A percentile compares a stretch with the other conserved stretches of the same genome.
Conservation (phyloP, 306 rosid species). For the Begonia peltatifolia region DNA sequence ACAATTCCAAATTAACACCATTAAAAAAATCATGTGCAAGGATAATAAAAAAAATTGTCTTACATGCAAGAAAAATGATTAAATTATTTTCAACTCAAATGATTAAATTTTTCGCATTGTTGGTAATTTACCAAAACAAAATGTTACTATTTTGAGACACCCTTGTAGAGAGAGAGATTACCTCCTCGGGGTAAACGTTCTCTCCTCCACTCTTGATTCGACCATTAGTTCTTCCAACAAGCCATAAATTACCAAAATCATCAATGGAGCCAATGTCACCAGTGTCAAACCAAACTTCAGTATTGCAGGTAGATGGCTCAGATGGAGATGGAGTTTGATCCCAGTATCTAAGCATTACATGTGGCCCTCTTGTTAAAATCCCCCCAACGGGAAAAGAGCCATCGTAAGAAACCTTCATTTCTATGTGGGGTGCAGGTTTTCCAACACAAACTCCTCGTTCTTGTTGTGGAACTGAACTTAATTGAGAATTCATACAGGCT, state of each 20-base stretch:
- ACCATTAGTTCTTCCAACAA: conserved; percentile 61
- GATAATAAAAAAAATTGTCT: no score
- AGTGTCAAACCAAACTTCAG: conserved; percentile 69
- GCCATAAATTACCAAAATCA: conserved; percentile 55
- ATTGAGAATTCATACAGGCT: no score
- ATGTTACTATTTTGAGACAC: not conserved
- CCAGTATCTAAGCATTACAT: conserved; percentile 76
- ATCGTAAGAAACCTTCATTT: conserved; percentile 39
- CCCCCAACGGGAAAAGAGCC: conserved; percentile 36
- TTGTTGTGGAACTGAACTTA: conserved; percentile 11
- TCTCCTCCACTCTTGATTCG: conserved; percentile 91
- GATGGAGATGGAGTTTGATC: conserved; percentile 20
- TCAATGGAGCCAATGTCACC: conserved; percentile 80
- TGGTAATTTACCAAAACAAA: no score
- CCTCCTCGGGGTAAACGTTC: conserved; percentile 93
- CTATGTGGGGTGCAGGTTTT: conserved; percentile 90
- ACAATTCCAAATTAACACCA: not conserved
- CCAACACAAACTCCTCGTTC: conserved; percentile 78
- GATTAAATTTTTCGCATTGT: no score
- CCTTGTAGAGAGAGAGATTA: conserved; percentile 1
- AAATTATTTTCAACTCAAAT: not conserved
- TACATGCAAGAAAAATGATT: not conserved
- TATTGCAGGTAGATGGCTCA: conserved; percentile 16
- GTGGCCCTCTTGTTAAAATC: conserved; percentile 93
- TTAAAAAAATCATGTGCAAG: not conserved